Conservation (phyloP, 1,139 yeast genomes). For the Zygoascus sp. region DNA sequence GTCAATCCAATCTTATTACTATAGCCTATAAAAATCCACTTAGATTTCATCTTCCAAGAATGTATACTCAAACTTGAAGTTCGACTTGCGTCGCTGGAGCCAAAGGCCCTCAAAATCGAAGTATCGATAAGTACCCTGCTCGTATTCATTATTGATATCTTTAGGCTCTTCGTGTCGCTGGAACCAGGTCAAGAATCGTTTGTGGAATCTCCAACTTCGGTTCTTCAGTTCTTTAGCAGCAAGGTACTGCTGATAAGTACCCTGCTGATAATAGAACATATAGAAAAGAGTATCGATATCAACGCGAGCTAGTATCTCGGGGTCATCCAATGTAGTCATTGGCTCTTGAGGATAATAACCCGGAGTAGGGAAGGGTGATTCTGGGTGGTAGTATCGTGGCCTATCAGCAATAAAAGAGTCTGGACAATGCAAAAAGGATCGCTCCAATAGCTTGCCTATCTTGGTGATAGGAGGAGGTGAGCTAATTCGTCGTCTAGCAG, state of each 20-base stretch:
- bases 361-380: conserved; percentile 83
- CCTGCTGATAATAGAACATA: conserved; percentile 79
- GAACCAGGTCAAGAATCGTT: conserved; percentile 79
- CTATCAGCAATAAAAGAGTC: conserved; percentile 88
- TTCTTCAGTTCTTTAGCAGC: conserved; percentile 78
- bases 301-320: conserved; percentile 57
- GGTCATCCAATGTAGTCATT: conserved; percentile 39
- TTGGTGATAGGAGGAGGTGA: conserved; percentile 55
- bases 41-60: conserved; percentile 41
- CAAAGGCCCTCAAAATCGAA: conserved; percentile 90
- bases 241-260: conserved; percentile 66
- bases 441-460: conserved; percentile 58
- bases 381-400: conserved; percentile 78
- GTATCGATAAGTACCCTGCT: conserved; percentile 63
- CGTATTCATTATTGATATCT: conserved; percentile 41
- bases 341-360: conserved; percentile 93
- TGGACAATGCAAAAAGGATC: conserved; percentile 80
- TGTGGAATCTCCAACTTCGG: conserved; percentile 88
- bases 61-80: conserved; percentile 53
- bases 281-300: conserved; percentile 88
- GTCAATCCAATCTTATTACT: not conserved
- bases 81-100: conserved; percentile 76
- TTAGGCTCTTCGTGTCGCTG: conserved; percentile 57
- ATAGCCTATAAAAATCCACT: not conserved
- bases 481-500: conserved; percentile 42